Conservation (phyloP, 805 yeast species). For the Maudiozyma bulderi region DNA sequence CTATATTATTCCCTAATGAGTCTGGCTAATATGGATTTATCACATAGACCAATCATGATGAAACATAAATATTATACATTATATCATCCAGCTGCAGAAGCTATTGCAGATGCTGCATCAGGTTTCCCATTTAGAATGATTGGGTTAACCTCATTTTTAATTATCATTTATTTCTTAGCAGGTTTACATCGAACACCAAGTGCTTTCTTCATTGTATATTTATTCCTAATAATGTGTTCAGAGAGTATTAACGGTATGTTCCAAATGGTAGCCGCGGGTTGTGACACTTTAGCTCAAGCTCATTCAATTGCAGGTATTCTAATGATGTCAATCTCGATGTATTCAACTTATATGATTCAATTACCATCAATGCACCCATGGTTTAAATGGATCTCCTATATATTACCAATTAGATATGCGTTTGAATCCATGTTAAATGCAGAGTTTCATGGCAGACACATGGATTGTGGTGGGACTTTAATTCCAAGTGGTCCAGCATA, state of each 20-base stretch:
- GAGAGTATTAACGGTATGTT: conserved; percentile 34
- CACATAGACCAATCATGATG: conserved; percentile 49
- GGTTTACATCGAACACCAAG: conserved; percentile 41
- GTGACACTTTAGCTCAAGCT: conserved; percentile 42
- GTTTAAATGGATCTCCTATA: conserved; percentile 54
- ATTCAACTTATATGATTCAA: conserved; percentile 56
- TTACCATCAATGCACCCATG: conserved; percentile 51
- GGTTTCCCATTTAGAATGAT: conserved; percentile 54
- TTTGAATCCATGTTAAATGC: conserved; percentile 44
- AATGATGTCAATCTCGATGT: conserved; percentile 41
- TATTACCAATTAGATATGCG: conserved; percentile 44
- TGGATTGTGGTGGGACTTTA: conserved; percentile 25
- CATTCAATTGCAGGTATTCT: conserved; percentile 47
- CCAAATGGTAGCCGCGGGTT: conserved; percentile 42
- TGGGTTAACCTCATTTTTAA: conserved; percentile 36
- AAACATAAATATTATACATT: conserved; percentile 67
- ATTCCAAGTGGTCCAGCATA: conserved; percentile 54
- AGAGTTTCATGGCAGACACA: conserved; percentile 19
- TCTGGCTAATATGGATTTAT: conserved; percentile 40
- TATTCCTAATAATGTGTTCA: conserved; percentile 29
- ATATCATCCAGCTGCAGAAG: conserved; percentile 69
- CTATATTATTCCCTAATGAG: conserved; percentile 44
- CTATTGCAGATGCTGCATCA: conserved; percentile 50
- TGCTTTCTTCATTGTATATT: conserved; percentile 41
- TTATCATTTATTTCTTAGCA: conserved; percentile 51